Evolutionary conservation across 768 basidiomycete species (phyloP).

Genomic region (Mycena metata): DNA sequence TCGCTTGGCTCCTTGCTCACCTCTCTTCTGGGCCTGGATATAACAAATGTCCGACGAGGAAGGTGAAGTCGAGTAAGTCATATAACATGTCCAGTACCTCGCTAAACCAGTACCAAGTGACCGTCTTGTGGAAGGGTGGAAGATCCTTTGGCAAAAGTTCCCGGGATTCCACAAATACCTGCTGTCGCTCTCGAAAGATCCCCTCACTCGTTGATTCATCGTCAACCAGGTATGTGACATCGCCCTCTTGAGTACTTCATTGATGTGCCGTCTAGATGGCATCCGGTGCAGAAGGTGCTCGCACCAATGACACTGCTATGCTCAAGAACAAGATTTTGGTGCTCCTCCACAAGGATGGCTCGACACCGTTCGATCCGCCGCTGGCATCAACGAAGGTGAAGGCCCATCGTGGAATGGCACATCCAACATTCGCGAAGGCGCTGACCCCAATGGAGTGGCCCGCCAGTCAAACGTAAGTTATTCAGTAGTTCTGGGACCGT

Average conservation of each 20-base stretch:
- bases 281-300: too few species aligned
- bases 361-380: neutral
- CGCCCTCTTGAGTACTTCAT: too few species aligned
- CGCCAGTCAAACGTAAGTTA: neutral
- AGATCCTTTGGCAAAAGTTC: constrained; percentile 8
- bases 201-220: neutral
- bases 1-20: too few species aligned
- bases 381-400: neutral
- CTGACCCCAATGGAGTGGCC: neutral
- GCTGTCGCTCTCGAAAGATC: neutral
- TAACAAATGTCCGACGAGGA: too few species aligned
- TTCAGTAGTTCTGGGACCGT: too few species aligned
- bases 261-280: too few species aligned
- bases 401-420: neutral
- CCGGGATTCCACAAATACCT: constrained; percentile 8
- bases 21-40: too few species aligned
- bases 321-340: neutral
- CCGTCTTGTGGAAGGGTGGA: neutral
- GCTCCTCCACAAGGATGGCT: neutral
- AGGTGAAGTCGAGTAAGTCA: neutral
- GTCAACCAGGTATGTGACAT: too few species aligned
- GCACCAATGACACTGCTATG: neutral
- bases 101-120: neutral
- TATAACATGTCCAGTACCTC: too few species aligned
- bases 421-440: neutral